Base-by-base conservation (phyloP, 345 rosid species). In the Eucalyptus erythrocorys region DNA sequence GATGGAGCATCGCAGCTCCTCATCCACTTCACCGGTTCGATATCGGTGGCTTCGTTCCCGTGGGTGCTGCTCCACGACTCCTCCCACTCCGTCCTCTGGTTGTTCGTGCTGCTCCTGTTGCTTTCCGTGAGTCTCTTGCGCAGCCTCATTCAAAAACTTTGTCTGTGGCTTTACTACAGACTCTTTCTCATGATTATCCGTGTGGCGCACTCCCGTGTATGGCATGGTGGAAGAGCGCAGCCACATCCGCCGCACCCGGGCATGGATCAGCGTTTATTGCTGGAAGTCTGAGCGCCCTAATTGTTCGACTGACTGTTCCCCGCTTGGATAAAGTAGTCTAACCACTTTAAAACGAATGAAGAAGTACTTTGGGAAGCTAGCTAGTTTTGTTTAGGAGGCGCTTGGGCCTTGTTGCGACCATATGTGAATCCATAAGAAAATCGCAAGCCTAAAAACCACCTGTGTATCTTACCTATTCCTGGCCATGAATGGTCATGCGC, bases 111-210 rank as follows among this genome's bases (percentile, higher is more conserved):
- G 64, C 13, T 10, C 64, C 64, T 57, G 64, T 24, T 24, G 64
- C 30, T 24, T 24, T 26, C 64, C 64, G 6, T 22, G 64, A 57
- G 12, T 57, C 64, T 57, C 0, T 24, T 57, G 1, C 6, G 13
- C 30, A 0, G 13, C 64, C 13, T 57, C 30, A 1, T 57, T 57
- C 64, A 4, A 22, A 22, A 57, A 57, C 64, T 55, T 55, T 22
- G 61, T 0, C 61, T 3, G 2, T 22, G 61, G 61, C 0, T 22
- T 3, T 55, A 55, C 27, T 0, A 0, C 61, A 2, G 0, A 10
- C 0, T 55, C 26, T 0, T 5, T 24, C 0, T 1, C 13, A 24
- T 24, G 61, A 55, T 55, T 2, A 1, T 50, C 61, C 6, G 2
- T 8, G 61, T 0, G 5, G 61, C 1, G 10, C 5, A 0, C 0